A percentile compares a stretch with the other conserved stretches of the same genome.
Conservation (phyloP, 2,329 filamentous ascomycete species). For the Diplodia corticola region DNA sequence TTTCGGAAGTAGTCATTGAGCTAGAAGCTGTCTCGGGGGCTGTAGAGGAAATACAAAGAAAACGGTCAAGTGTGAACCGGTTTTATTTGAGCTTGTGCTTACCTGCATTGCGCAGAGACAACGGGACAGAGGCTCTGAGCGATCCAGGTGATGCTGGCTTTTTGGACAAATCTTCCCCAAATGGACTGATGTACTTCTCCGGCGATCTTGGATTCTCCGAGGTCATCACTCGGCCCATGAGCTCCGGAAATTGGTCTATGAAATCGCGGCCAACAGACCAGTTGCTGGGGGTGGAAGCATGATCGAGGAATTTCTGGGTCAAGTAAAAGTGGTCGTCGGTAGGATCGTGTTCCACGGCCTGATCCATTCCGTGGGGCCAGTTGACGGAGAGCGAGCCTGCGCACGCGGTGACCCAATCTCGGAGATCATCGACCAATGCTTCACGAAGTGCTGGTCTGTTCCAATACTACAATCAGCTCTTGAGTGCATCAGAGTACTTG, state of each 20-base stretch:
- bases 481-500: background rate
- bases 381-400: slow-evolving; percentile 16
- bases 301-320: slow-evolving; percentile 3
- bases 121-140: slow-evolving; percentile 10
- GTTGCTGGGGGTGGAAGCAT: background rate
- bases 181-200: background rate
- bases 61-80: background rate
- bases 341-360: slow-evolving; percentile 3
- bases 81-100: slow-evolving; percentile 5
- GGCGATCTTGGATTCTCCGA: background rate
- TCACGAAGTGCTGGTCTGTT: slow-evolving; percentile 14
- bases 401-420: slow-evolving; percentile 19
- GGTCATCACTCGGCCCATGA: background rate
- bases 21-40: background rate
- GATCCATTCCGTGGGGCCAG: slow-evolving; percentile 16
- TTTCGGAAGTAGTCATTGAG: background rate
- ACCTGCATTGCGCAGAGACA: slow-evolving; percentile 14
- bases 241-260: slow-evolving; percentile 5
- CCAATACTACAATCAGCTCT: background rate
- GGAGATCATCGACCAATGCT: slow-evolving; percentile 12
- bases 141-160: slow-evolving; percentile 11
- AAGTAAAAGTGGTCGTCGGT: slow-evolving; percentile 7
- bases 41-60: background rate
- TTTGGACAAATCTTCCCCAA: background rate
- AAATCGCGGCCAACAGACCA: slow-evolving; percentile 10